Base-by-base conservation (phyloP, 2,329 filamentous ascomycete species). In the Penicillium sclerotiorum region DNA sequence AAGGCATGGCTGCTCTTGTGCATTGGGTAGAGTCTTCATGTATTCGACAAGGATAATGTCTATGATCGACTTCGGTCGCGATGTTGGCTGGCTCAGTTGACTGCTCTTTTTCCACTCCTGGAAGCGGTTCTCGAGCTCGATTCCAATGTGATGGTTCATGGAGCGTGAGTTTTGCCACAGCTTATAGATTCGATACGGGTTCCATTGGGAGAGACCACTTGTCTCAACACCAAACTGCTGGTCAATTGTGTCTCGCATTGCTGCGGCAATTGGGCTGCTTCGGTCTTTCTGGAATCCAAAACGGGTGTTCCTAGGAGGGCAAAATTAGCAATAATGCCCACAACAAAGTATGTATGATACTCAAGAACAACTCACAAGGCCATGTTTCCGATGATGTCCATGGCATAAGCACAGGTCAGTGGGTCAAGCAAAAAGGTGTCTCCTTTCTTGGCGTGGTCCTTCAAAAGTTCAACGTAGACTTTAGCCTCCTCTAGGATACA, bases 171-270 rank as follows among this genome's bases (percentile, higher is more conserved):
- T 42, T 5, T 21, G 17, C 39, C 39, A 42, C 18, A 32, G 37
- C 27, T 13, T 27, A n/a, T 40, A 40, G 4, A 40, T 27, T 23
- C 37, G 37, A 17, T 7, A 18, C 2, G 37, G 37, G 15, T 18
- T 40, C 21, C 37, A 40, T 1, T 22, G 37, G 11, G 27, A 15
- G 12, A 40, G 9, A 12, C n/a, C 21, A 18, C 20, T 17, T n/a
- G 37, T 25, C 22, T 27, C 37, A 11, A 40, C 27, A 11, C 36
- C 36, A n/a, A 18, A 39, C 13, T 39, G 20, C 9, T 5, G 11
- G 22, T 39, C 36, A 25, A 39, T 39, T 13, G 36, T 39, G n/a
- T 39, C 36, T 39, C 36, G 18, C 36, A 39, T 39, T 5, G 36
- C 36, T 39, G 18, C 36, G 13, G 36, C 36, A 23, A 39, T 39